Evolutionary conservation across 2,329 filamentous ascomycete genomes (phyloP), one percentile per base, ranked within the genome.

Genomic region (Tolypocladium sp.): DNA sequence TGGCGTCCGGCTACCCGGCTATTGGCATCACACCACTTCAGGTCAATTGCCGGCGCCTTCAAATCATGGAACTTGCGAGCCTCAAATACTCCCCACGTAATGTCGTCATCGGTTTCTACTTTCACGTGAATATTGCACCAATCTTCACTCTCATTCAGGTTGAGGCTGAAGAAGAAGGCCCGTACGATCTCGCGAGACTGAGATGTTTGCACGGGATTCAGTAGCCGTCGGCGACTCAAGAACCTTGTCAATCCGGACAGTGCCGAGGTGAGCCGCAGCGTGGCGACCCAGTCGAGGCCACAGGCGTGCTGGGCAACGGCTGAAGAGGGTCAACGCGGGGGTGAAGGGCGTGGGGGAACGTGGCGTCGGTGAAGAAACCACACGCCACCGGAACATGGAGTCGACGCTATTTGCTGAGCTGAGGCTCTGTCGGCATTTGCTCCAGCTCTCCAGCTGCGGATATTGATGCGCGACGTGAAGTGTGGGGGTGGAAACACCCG

Each of bases 201-300:
- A 2, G 8, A 4, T 46, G n/a, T n/a, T 0, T n/a, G n/a, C n/a
- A 8, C 13, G 3, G 12, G 13, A 1, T 0, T 4, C 49, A 35
- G 35, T 52, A 52, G 30, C 27, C 49, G 49, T 5, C 25, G 15
- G 46, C 15, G 22, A 3, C 12, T 49, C 25, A 5, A n/a, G 17
- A 35, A 44, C n/a, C n/a, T 12, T 44, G 41, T 15, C 9, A 46
- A 46, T 5, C 22, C 42, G 15, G 22, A 27, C 4, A 30, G 20
- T 30, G 46, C 46, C 46, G 46, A 9, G 8, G 25, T 5, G 27
- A 27, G 22, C n/a, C 13, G 7, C 20, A 22, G 20, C 12, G 17
- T 8, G 40, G 40, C 40, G 40, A n/a, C 10, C 40, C n/a, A 12
- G 6, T n/a, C n/a, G 20, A 20, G 13, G 20, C 20, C 40, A 42